Evolutionary conservation across 257 asterid species (phyloP), one percentile per base, ranked within the genome.

Genomic region (Coffea eugenioides): DNA sequence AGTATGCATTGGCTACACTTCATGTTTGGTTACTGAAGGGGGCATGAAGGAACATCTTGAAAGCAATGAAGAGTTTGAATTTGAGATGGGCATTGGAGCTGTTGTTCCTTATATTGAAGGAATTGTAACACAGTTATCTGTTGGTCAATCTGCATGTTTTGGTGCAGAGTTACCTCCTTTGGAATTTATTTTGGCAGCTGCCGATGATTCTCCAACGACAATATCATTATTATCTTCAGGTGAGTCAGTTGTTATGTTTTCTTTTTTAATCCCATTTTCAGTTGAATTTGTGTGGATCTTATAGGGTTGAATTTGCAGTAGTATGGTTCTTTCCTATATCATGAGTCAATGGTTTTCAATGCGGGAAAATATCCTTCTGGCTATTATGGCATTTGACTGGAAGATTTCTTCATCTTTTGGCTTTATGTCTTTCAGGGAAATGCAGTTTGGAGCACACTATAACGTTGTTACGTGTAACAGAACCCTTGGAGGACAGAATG

Each of bases 401-500:
- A 14, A 41, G 15, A 69, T 62, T 34, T 15, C 74, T 56, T 66
- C 62, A 75, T 79, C 52, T 68, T 39, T 56, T 31, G 9, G 49
- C 69, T 73, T 74, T 73, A 61, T 67, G 56, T 85, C 64, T 81
- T 75, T 75, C 87, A 90, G 94, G 88, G 69, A 87, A 86, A 83
- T 92, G 93, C 90, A 82, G 79, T 62, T 75, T 93, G 95, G 97
- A 91, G 88, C 92, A 87, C 79, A 69, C 73, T 82, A 68, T 93
- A 69, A 90, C 91, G 83, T 88, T 95, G 80, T 72, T 89, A 87
- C 87, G 82, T 79, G 90, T 93, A 76, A 91, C 96, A 3, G 97
- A 88, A 77, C 98, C 97, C 62, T 73, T 92, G 84, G 99, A 95
- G 89, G 99, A 95, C 75, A 90, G 97, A 83, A 90, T 93, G 94